Evolutionary conservation across 2,329 filamentous ascomycete genomes (phyloP).

Genomic region (Thielaviopsis populi): DNA sequence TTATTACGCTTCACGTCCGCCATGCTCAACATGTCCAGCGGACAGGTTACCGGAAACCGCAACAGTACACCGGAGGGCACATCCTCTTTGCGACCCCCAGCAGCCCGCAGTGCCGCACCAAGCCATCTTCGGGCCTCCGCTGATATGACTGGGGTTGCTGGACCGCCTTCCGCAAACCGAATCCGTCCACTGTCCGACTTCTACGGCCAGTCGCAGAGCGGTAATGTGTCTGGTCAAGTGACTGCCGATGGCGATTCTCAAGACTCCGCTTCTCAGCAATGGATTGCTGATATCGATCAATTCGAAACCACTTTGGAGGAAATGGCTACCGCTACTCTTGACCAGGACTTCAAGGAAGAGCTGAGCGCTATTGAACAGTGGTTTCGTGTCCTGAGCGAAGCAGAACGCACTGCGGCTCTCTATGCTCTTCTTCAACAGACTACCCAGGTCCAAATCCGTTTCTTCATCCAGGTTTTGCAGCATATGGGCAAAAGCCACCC

Average conservation of each 20-base stretch:
- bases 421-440: conserved; percentile 96
- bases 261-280: conserved; percentile 91
- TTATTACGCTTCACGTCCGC: not conserved
- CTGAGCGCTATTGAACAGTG: conserved; percentile 98
- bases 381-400: conserved; percentile 95
- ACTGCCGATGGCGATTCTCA: conserved; percentile 62
- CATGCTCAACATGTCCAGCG: conserved; percentile 52
- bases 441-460: conserved; percentile 95
- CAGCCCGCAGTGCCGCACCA: conserved; percentile 60
- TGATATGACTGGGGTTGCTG: conserved; percentile 74
- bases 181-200: conserved; percentile 93
- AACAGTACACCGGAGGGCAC: conserved; percentile 95
- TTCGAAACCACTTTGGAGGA: conserved; percentile 98
- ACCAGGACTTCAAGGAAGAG: conserved; percentile 99
- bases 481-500: conserved; percentile 98
- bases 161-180: conserved; percentile 53
- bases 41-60: conserved; percentile 62
- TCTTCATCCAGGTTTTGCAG: conserved; percentile 97
- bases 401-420: conserved; percentile 84
- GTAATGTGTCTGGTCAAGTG: conserved; percentile 45
- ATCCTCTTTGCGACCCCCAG: conserved; percentile 67
- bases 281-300: conserved; percentile 97
- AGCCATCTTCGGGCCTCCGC: conserved; percentile 88
- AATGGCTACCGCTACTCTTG: conserved; percentile 95
- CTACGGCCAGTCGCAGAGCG: conserved; percentile 55